Evolutionary conservation across 352 stramenopile genomes (phyloP).

Genomic region (Pythium angustatum): DNA sequence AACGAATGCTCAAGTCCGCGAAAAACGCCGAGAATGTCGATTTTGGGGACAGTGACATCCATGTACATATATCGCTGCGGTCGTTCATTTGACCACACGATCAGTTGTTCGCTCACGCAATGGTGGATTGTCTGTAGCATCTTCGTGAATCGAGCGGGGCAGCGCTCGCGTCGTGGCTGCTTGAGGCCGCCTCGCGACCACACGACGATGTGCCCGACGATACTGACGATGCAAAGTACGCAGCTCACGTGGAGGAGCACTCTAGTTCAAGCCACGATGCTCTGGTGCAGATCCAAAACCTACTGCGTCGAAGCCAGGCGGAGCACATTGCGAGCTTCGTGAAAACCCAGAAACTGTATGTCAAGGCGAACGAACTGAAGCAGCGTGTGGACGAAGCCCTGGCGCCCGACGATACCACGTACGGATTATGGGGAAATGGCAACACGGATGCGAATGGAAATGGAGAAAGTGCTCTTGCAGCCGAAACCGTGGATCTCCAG

Average conservation of each 20-base stretch:
- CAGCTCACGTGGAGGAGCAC: constrained; percentile 37
- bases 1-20: constrained; percentile 36
- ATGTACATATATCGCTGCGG: constrained; percentile 19
- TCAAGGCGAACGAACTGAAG: constrained; percentile 26
- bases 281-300: constrained; percentile 40
- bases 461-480: constrained; percentile 9
- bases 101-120: background rate
- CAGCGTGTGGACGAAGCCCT: constrained; percentile 9
- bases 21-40: constrained; percentile 35
- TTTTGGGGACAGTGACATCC: constrained; percentile 45
- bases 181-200: constrained; percentile 17
- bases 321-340: constrained; percentile 46
- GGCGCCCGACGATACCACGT: constrained; percentile 6
- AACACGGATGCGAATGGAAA: background rate
- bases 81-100: background rate
- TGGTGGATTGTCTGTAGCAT: constrained; percentile 29
- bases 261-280: constrained; percentile 38
- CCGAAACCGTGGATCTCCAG: constrained; percentile 34
- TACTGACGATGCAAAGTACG: constrained; percentile 40
- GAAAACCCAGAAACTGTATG: constrained; percentile 36
- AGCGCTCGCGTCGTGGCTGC: constrained; percentile 29
- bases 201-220: constrained; percentile 23
- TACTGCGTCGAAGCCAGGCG: constrained; percentile 39
- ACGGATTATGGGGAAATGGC: constrained; percentile 27
- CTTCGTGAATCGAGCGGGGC: constrained; percentile 35